Base-by-base conservation (phyloP, 2,329 filamentous ascomycete species). In the Aspergillus ochraceoroseus region DNA sequence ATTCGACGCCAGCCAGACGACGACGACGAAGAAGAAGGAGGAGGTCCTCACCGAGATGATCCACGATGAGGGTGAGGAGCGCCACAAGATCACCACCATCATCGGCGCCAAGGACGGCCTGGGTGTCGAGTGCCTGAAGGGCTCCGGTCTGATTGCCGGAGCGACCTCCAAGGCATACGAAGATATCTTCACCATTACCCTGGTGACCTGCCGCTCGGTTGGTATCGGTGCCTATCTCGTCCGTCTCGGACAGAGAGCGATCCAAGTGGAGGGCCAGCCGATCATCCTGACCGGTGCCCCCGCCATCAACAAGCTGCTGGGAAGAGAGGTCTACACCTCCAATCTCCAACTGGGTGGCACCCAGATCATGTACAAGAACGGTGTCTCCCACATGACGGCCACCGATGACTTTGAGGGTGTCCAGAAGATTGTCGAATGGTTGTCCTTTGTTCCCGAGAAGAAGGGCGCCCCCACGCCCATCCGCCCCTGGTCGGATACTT, bases 301-400 rank as follows among this genome's bases (percentile, higher is more conserved):
- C 51, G 92, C 92, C 44, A 84, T 98, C 66, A 98, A 98, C 80
- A 98, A 96, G 73, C 76, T 98, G 58, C 81, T 98, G 46, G 92
- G 92, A 59, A 88, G 94, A 55, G 92, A 98, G 70, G 90, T 98
- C 19, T 98, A 98, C 74, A 95, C 92, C 15, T 96, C 92, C 46
- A 98, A 98, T 77, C 72, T 98, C 62, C 92, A 98, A 75, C 87
- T 98, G 52, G 92, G 92, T 81, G 92, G 92, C 57, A 98, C 92
- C n/a, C 92, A 98, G 71, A 98, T 98, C 77, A 98, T 98, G 92
- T 96, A 98, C 80, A 89, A 87, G 73, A 98, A 98, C 66, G 92
- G 92, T 80, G 92, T 98, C 28, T 96, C 92, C 14, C 92, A 98
- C 74, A 90, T 96, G 86, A 95, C 90, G 54, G 92, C 92, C 59